A percentile compares a stretch with the other conserved stretches of the same genome.
Conservation (phyloP, 1,139 yeast species). For the Geotrichum fermentans region DNA sequence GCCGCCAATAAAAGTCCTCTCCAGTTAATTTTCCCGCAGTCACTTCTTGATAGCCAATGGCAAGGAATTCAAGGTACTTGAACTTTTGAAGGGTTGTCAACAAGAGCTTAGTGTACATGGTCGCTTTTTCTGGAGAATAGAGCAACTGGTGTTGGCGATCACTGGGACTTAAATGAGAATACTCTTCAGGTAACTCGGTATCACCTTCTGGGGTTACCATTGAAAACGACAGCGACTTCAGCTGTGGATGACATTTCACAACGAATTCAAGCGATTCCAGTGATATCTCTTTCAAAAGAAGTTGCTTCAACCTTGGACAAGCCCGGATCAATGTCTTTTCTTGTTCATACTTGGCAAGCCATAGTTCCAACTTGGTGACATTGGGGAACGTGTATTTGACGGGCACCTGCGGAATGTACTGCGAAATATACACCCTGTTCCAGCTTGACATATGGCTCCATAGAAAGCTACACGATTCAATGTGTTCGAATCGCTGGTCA, state of each 20-base stretch:
- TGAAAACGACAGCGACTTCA: conserved; percentile 10
- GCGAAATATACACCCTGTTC: conserved; percentile 9
- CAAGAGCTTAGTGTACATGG: conserved; percentile 4
- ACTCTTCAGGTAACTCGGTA: not conserved
- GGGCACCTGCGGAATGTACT: not conserved
- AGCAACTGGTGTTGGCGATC: not conserved
- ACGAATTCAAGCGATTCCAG: conserved; percentile 3
- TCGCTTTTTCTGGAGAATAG: not conserved
- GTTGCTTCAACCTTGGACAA: conserved; percentile 5
- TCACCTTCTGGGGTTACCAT: conserved; percentile 11
- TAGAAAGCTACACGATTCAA: conserved; percentile 11
- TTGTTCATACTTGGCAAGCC: conserved; percentile 12
- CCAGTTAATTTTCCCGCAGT: conserved; percentile 4
- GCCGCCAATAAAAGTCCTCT: conserved; percentile 1
- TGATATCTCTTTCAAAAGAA: conserved; percentile 10
- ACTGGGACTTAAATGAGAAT: not conserved
- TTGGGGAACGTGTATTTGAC: conserved; percentile 6
- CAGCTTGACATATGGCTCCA: conserved; percentile 15
- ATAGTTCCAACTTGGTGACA: conserved; percentile 12
- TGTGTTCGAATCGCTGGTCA: not conserved
- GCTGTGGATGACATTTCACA: conserved; percentile 1
- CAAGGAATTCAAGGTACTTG: conserved; percentile 2
- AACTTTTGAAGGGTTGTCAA: conserved; percentile 2
- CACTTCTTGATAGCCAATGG: conserved; percentile 12
- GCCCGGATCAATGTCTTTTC: conserved; percentile 7